phyloP scores from a whole-genome alignment of 352 stramenopile species.

The Globisporangium uncinulatum region DNA sequence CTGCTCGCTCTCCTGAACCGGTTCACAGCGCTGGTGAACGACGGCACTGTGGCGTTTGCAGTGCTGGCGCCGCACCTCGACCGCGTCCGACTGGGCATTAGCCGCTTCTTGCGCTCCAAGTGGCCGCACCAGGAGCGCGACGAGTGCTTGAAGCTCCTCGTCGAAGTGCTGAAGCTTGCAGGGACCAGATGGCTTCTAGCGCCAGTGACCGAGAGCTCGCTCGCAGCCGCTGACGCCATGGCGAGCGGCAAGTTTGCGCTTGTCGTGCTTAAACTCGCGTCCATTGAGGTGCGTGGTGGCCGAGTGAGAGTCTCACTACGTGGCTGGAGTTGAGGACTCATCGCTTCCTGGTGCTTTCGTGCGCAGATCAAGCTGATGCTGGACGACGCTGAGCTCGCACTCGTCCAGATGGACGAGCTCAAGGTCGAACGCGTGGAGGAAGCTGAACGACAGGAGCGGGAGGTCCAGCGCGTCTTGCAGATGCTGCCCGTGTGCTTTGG shows the following conservation, averaged over 20 bases:
- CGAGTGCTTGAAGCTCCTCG: slow-evolving; percentile 49
- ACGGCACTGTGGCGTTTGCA: slow-evolving; percentile 29
- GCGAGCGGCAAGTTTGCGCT: slow-evolving; percentile 68
- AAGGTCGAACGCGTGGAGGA: slow-evolving; percentile 44
- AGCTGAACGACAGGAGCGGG: slow-evolving; percentile 31
- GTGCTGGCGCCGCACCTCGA: slow-evolving; percentile 51
- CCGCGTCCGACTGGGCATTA: slow-evolving; percentile 48
- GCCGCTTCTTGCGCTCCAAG: slow-evolving; percentile 62
- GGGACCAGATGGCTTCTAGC: slow-evolving; percentile 62
- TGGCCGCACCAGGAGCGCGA: slow-evolving; percentile 71
- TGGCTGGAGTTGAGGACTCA: not conserved
- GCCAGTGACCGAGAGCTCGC: slow-evolving; percentile 17
- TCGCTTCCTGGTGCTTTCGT: not conserved
- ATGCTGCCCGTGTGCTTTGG: slow-evolving; percentile 76
- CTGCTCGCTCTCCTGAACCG: slow-evolving; percentile 54
- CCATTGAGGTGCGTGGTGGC: slow-evolving; percentile 48
- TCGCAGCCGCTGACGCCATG: slow-evolving; percentile 38
- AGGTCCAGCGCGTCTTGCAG: slow-evolving; percentile 46
- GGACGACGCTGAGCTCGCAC: slow-evolving; percentile 67
- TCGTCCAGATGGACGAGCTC: slow-evolving; percentile 65
- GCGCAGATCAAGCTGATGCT: slow-evolving; percentile 79
- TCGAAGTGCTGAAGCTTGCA: slow-evolving; percentile 52
- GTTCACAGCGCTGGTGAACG: slow-evolving; percentile 47
- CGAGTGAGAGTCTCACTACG: not conserved
- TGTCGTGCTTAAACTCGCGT: slow-evolving; percentile 73